phyloP scores from a whole-genome alignment of 768 basidiomycete genomes.

The Kwoniella dejecticola region DNA sequence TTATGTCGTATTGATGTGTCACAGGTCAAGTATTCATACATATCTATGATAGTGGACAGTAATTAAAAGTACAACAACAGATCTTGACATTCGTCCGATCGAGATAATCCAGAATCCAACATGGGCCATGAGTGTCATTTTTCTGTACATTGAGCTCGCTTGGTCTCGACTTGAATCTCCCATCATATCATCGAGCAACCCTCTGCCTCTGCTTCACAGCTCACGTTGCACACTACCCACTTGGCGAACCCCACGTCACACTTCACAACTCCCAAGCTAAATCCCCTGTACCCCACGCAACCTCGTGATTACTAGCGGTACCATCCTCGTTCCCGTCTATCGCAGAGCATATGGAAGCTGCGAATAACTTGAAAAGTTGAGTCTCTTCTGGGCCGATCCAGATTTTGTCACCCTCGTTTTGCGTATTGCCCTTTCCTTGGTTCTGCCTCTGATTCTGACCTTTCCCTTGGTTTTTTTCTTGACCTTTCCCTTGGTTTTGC shows the following conservation, averaged over 20 bases:
- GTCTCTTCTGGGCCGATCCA: conserved; percentile 48
- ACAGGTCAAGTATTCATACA: no score
- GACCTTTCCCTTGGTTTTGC: no score
- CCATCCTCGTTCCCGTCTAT: conserved; percentile 35
- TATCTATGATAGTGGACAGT: no score
- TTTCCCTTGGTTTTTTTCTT: conserved; percentile 24
- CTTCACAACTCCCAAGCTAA: conserved; percentile 44
- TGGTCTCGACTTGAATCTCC: no score
- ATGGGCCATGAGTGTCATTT: no score
- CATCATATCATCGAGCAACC: no score
- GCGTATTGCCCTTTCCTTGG: neutral
- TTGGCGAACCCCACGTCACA: neutral
- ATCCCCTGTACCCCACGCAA: conserved; percentile 36
- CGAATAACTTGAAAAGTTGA: conserved; percentile 39
- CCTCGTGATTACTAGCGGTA: conserved; percentile 8
- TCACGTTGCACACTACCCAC: neutral
- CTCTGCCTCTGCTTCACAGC: no score
- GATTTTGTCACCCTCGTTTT: conserved; percentile 21
- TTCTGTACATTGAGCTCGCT: no score
- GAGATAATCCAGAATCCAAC: no score
- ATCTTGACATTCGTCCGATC: no score
- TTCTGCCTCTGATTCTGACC: neutral
- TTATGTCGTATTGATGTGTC: no score
- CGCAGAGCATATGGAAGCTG: conserved; percentile 33
- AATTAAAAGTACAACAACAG: no score